Percentiles rank a stretch among this genome's conserved stretches.
phyloP scores from a whole-genome alignment of 495 filamentous ascomycete genomes.

The Thermochaetoides thermophila region DNA sequence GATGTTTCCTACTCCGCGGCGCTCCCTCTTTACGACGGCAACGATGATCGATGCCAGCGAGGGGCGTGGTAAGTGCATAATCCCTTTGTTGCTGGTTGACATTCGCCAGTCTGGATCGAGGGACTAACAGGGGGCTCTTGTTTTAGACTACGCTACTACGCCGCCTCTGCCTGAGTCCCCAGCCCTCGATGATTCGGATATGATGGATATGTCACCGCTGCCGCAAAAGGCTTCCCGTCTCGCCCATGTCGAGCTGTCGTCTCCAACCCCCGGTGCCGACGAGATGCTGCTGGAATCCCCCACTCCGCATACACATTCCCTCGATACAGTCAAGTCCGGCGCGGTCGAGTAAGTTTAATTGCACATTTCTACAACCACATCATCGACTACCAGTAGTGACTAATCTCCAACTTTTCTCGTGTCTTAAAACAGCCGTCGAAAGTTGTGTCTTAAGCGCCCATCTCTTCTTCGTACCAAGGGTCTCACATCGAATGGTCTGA shows the following conservation, averaged over 20 bases:
- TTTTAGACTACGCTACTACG: slow-evolving; percentile 58
- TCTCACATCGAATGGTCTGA: slow-evolving; percentile 36
- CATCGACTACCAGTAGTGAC: too few relatives aligned
- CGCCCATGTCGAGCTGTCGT: slow-evolving; percentile 46
- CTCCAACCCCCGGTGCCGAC: slow-evolving; percentile 44
- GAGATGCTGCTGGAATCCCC: slow-evolving; percentile 37
- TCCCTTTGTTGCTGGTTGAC: slow-evolving; percentile 23
- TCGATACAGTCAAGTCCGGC: slow-evolving; percentile 35
- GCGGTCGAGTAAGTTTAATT: slow-evolving; percentile 34
- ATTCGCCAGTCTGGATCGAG: not conserved
- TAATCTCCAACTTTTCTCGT: slow-evolving; percentile 10
- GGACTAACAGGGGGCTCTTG: not conserved
- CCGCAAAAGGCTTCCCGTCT: slow-evolving; percentile 72
- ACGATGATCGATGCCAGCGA: slow-evolving; percentile 52
- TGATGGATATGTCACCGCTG: slow-evolving; percentile 89
- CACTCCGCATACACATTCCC: slow-evolving; percentile 30
- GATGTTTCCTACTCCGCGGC: slow-evolving; percentile 76
- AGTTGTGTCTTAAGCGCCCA: slow-evolving; percentile 43
- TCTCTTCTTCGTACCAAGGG: slow-evolving; percentile 46
- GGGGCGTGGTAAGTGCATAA: slow-evolving; percentile 51
- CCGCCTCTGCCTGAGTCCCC: slow-evolving; percentile 76
- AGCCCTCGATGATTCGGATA: slow-evolving; percentile 52
- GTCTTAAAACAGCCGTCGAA: slow-evolving; percentile 47
- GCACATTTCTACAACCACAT: slow-evolving; percentile 2
- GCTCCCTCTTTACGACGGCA: slow-evolving; percentile 73